Evolutionary conservation across 2,329 filamentous ascomycete species (phyloP).

Genomic region (Chrysoporthe austroafricana): DNA sequence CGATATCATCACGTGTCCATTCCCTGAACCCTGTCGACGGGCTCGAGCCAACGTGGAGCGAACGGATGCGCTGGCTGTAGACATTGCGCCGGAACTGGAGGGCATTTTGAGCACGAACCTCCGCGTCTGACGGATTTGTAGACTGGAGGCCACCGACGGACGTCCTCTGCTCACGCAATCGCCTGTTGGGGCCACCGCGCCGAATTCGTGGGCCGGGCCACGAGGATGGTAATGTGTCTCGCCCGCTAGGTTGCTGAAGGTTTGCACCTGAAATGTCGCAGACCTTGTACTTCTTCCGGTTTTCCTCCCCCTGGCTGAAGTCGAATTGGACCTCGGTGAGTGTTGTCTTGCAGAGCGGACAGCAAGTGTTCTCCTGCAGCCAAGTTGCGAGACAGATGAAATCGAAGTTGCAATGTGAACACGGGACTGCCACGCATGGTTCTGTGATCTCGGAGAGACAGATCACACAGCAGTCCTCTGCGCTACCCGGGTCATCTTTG

Average conservation of each 20-base stretch:
- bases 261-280: constrained; percentile 34
- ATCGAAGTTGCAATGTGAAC: constrained; percentile 81
- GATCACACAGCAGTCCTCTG: constrained; percentile 71
- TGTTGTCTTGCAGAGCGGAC: constrained; percentile 74
- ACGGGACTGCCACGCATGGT: constrained; percentile 72
- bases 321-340: constrained; percentile 68
- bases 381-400: constrained; percentile 83
- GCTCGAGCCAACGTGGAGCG: constrained; percentile 82
- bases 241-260: not conserved
- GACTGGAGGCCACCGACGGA: not conserved
- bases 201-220: not conserved
- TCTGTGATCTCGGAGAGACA: constrained; percentile 80
- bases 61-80: constrained; percentile 74
- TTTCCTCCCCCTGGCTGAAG: constrained; percentile 51
- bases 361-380: constrained; percentile 72
- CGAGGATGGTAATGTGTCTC: not conserved
- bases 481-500: constrained; percentile 19
- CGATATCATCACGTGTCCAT: constrained; percentile 69
- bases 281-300: constrained; percentile 62
- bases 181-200: too few relatives aligned
- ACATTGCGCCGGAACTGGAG: constrained; percentile 69
- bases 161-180: not conserved
- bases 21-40: constrained; percentile 76
- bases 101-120: constrained; percentile 9
- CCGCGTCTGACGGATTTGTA: not conserved